Evolutionary conservation across 169 alveolate species (phyloP).

Genomic region (Babesia ovata): DNA sequence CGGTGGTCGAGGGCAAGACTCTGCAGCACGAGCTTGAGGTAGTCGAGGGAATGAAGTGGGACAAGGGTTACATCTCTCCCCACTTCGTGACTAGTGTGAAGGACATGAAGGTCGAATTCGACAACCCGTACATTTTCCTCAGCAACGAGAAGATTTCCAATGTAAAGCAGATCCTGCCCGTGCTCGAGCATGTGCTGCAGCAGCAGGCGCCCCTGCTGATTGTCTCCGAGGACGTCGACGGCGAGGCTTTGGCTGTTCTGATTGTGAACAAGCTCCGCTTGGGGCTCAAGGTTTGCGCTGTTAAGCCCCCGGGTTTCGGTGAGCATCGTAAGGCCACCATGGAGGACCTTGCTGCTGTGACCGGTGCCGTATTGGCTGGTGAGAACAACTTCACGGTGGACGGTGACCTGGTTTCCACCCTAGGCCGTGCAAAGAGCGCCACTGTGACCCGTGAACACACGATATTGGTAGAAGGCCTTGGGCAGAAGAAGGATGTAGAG

Average conservation of each 20-base stretch:
- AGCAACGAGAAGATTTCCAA: constrained; percentile 94
- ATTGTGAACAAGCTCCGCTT: constrained; percentile 97
- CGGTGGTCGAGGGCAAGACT: constrained; percentile 98
- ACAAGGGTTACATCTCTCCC: constrained; percentile 98
- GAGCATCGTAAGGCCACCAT: constrained; percentile 95
- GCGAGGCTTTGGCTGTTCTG: constrained; percentile 98
- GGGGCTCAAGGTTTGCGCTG: constrained; percentile 97
- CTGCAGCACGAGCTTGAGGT: constrained; percentile 96
- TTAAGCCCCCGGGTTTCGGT: constrained; percentile 97
- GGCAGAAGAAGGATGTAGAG: constrained; percentile 86
- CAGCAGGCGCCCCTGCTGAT: constrained; percentile 92
- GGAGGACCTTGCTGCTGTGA: constrained; percentile 94
- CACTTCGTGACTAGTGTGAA: constrained; percentile 96
- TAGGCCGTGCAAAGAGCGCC: constrained; percentile 93
- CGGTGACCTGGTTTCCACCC: constrained; percentile 75
- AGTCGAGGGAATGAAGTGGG: constrained; percentile 98
- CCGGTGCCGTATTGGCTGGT: constrained; percentile 92
- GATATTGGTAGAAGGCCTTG: constrained; percentile 95
- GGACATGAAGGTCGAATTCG: constrained; percentile 94
- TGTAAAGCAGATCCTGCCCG: constrained; percentile 90
- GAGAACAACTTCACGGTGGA: constrained; percentile 89
- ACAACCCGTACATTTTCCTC: constrained; percentile 93
- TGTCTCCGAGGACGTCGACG: constrained; percentile 98
- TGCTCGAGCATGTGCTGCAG: constrained; percentile 93
- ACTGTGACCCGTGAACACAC: constrained; percentile 98